These are phyloP conservation scores for Xylariaceae sp. DNA, from an alignment of 2,329 filamentous ascomycete species.

Conservation along the genomic window DNA sequence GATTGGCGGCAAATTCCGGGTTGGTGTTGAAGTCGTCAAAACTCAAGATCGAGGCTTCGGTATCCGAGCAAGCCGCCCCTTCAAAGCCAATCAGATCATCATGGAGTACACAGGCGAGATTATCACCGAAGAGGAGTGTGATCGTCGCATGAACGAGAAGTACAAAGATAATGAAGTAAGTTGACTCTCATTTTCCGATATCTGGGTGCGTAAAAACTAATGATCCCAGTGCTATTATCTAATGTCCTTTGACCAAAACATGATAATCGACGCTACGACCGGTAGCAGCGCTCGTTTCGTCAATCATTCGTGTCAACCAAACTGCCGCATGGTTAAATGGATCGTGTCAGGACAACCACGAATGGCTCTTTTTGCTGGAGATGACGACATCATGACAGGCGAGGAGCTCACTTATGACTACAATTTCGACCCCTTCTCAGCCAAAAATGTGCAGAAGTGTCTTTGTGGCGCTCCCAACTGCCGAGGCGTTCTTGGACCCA, in stretches of 20 bases:
- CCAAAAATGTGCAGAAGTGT: slow-evolving; percentile 65
- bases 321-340: slow-evolving; percentile 98
- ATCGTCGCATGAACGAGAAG: slow-evolving; percentile 84
- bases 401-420: slow-evolving; percentile 96
- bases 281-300: slow-evolving; percentile 96
- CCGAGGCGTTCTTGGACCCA: slow-evolving; percentile 60
- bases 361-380: slow-evolving; percentile 94
- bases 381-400: slow-evolving; percentile 84
- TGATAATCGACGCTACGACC: slow-evolving; percentile 96
- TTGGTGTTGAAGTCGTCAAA: slow-evolving; percentile 93
- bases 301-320: slow-evolving; percentile 95
- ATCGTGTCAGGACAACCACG: slow-evolving; percentile 88
- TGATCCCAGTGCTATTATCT: slow-evolving; percentile 80
- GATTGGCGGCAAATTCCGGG: slow-evolving; percentile 78
- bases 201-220: slow-evolving; percentile 11
- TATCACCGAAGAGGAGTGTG: slow-evolving; percentile 90
- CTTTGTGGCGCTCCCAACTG: slow-evolving; percentile 61
- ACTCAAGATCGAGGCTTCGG: slow-evolving; percentile 85
- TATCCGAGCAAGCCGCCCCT: slow-evolving; percentile 84
- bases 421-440: slow-evolving; percentile 66
- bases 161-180: slow-evolving; percentile 91
- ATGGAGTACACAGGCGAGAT: slow-evolving; percentile 98
- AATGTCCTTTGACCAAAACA: slow-evolving; percentile 97
- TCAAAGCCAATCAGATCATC: slow-evolving; percentile 88
- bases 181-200: slow-evolving; percentile 12